phyloP scores from a whole-genome alignment of 106 monocot species.

The Acorus gramineus region DNA sequence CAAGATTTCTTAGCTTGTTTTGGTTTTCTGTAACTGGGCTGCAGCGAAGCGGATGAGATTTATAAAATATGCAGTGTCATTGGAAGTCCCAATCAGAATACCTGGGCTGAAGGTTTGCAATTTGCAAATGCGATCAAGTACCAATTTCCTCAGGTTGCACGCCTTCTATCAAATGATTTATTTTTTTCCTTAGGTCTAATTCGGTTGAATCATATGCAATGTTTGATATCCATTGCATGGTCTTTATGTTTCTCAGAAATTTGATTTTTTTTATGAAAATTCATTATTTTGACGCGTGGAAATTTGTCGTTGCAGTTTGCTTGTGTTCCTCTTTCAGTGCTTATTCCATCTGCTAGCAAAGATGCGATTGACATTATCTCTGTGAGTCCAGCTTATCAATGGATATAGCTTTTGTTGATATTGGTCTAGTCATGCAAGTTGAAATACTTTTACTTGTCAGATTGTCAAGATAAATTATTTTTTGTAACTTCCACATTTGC shows the following conservation, averaged over 20 bases:
- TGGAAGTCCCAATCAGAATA: slow-evolving; percentile 39
- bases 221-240: too few relatives aligned
- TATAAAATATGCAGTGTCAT: slow-evolving; percentile 76
- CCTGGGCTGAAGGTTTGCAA: slow-evolving; percentile 58
- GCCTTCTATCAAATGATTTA: neutral
- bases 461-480: neutral
- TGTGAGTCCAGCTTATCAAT: slow-evolving; percentile 7
- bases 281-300: too few relatives aligned
- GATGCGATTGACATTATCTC: slow-evolving; percentile 43
- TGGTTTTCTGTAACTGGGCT: neutral
- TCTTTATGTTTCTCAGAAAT: too few relatives aligned
- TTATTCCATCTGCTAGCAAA: slow-evolving; percentile 43
- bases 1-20: too few relatives aligned
- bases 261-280: too few relatives aligned
- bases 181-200: neutral
- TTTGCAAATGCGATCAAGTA: slow-evolving; percentile 48
- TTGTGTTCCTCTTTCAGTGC: slow-evolving; percentile 10
- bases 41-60: slow-evolving; percentile 66
- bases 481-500: neutral
- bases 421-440: neutral
- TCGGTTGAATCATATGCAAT: too few relatives aligned
- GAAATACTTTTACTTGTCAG: neutral
- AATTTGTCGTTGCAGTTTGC: slow-evolving; percentile 12
- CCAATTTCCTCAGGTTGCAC: slow-evolving; percentile 57
- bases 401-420: neutral